phyloP scores from a whole-genome alignment of 768 basidiomycete species.

The Suillus americanus region DNA sequence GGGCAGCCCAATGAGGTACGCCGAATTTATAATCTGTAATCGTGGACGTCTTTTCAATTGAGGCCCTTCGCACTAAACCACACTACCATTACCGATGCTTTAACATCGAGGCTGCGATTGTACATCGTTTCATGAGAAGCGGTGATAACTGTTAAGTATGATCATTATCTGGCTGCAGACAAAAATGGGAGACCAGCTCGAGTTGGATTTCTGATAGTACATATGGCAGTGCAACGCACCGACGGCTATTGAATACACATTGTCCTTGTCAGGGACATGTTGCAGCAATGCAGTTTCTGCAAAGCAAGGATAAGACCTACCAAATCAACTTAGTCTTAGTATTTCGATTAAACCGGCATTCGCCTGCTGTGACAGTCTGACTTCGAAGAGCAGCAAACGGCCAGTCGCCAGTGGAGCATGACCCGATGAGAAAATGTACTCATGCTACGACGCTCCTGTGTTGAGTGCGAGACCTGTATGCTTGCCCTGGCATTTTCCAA shows the following conservation, averaged over 20 bases:
- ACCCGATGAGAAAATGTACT: background rate
- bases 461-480: background rate
- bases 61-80: background rate
- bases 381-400: background rate
- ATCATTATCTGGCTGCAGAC: background rate
- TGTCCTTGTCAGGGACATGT: constrained; percentile 32
- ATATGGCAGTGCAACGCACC: background rate
- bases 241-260: background rate
- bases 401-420: background rate
- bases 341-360: constrained; percentile 27
- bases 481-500: background rate
- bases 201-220: background rate
- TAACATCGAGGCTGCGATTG: background rate
- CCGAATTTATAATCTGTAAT: background rate
- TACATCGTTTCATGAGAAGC: background rate
- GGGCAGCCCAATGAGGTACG: background rate
- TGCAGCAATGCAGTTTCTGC: constrained; percentile 40
- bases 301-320: constrained; percentile 31
- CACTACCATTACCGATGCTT: background rate
- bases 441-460: background rate
- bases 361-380: background rate
- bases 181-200: background rate
- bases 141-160: too few species aligned
- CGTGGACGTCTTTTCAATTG: background rate
- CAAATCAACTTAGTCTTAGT: constrained; percentile 40